phyloP scores from a whole-genome alignment of 129 eudicot species.

The Flaveria sonorensis region DNA sequence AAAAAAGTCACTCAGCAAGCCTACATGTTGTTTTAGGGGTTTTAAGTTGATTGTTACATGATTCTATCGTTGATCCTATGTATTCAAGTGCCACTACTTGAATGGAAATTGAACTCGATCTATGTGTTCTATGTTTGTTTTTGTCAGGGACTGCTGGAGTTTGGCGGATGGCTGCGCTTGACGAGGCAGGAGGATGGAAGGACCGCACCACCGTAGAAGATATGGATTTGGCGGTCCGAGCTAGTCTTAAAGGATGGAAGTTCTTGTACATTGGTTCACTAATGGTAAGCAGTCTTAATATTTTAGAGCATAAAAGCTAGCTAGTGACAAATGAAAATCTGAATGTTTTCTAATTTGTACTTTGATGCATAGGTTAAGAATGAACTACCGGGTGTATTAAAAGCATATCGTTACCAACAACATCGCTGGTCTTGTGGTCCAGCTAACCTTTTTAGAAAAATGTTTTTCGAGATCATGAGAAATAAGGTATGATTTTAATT shows the following conservation, averaged over 20 bases:
- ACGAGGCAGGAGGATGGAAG: constrained; percentile 23
- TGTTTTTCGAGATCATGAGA: constrained; percentile 31
- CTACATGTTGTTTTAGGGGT: neutral
- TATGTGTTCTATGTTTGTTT: neutral
- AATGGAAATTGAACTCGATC: neutral
- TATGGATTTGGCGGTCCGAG: constrained; percentile 26
- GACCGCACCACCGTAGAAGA: constrained; percentile 21
- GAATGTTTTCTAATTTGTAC: neutral
- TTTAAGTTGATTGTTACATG: neutral
- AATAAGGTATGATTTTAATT: constrained; percentile 17
- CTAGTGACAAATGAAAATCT: neutral
- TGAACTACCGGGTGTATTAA: constrained; percentile 35
- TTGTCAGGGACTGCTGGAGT: constrained; percentile 5
- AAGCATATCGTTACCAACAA: constrained; percentile 36
- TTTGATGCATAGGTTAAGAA: constrained; percentile 29
- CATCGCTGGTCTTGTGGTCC: constrained; percentile 39
- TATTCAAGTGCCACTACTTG: neutral
- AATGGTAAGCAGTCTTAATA: constrained; percentile 38
- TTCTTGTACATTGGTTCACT: constrained; percentile 74
- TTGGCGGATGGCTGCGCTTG: constrained; percentile 21
- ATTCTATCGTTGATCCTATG: no score
- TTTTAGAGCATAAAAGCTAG: neutral
- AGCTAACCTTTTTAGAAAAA: constrained; percentile 37
- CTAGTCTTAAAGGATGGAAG: constrained; percentile 85
- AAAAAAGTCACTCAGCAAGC: no score